phyloP scores from a whole-genome alignment of 306 rosid genomes.

The Rosa persica region DNA sequence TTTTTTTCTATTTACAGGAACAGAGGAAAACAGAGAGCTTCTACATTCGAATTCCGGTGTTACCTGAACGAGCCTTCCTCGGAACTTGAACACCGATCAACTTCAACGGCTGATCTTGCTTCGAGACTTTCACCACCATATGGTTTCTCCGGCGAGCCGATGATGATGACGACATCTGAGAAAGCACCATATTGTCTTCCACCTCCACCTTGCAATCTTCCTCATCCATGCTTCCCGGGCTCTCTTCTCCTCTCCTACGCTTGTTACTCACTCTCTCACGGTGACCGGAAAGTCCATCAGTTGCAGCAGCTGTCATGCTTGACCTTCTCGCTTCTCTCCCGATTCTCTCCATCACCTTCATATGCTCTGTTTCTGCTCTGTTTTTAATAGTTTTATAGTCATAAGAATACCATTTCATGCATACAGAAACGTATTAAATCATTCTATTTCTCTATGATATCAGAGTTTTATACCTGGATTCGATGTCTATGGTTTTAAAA shows the following conservation, averaged over 20 bases:
- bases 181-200: conserved; percentile 27
- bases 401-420: conserved; percentile 23
- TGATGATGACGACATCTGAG: conserved; percentile 32
- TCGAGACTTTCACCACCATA: conserved; percentile 25
- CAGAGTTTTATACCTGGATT: conserved; percentile 6
- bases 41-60: not conserved
- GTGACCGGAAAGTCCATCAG: not conserved
- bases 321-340: conserved; percentile 54
- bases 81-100: conserved; percentile 62
- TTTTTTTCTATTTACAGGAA: not conserved
- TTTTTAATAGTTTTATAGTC: conserved; percentile 34
- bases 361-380: not conserved
- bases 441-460: not conserved
- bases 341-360: conserved; percentile 48
- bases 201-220: conserved; percentile 42
- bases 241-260: conserved; percentile 45
- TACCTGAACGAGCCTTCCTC: conserved; percentile 84
- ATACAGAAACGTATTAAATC: conserved; percentile 5
- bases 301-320: conserved; percentile 26
- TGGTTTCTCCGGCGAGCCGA: conserved; percentile 33
- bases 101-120: conserved; percentile 32
- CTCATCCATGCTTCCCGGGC: conserved; percentile 39
- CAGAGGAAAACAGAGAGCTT: conserved; percentile 6
- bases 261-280: conserved; percentile 26
- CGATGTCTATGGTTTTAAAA: not conserved